Evolutionary conservation across 2,329 filamentous ascomycete genomes (phyloP).

Genomic region (Fusarium sp.): DNA sequence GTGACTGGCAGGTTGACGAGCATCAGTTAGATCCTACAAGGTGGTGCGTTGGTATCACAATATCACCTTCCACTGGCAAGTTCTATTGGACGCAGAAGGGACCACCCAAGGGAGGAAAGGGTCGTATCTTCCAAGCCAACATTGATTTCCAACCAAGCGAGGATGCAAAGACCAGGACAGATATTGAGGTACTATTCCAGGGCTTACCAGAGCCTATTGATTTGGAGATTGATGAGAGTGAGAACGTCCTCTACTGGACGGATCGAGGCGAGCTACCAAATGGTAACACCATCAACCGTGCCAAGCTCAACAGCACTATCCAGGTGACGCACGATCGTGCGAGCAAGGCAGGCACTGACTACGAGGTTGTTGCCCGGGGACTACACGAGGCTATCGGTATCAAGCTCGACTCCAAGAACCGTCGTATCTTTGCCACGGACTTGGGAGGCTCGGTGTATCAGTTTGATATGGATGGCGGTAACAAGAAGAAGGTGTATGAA

Average conservation of each 20-base stretch:
- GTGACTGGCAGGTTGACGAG: not conserved
- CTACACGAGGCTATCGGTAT: not conserved
- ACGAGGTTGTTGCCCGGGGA: not conserved
- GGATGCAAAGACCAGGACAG: not conserved
- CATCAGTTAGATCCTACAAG: not conserved
- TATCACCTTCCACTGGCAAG: not conserved
- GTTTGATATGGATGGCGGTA: not conserved
- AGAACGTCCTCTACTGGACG: not conserved
- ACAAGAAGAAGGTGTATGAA: not conserved
- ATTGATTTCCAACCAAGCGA: not conserved
- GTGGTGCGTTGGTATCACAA: not conserved
- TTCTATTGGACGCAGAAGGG: conserved; percentile 12
- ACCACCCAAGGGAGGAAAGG: not conserved
- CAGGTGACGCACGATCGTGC: rapidly evolving
- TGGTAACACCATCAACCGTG: not conserved
- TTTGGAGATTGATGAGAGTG: not conserved
- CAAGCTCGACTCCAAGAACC: not conserved
- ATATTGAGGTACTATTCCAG: not conserved
- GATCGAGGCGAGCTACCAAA: not conserved
- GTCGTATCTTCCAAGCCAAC: not conserved
- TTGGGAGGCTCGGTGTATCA: conserved; percentile 2
- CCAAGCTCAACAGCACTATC: not conserved
- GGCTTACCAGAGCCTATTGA: not conserved
- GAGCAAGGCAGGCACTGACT: rapidly evolving
- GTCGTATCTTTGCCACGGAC: not conserved